Evolutionary conservation across 495 filamentous ascomycete genomes (phyloP).

Genomic region (Articulospora tetracladia): DNA sequence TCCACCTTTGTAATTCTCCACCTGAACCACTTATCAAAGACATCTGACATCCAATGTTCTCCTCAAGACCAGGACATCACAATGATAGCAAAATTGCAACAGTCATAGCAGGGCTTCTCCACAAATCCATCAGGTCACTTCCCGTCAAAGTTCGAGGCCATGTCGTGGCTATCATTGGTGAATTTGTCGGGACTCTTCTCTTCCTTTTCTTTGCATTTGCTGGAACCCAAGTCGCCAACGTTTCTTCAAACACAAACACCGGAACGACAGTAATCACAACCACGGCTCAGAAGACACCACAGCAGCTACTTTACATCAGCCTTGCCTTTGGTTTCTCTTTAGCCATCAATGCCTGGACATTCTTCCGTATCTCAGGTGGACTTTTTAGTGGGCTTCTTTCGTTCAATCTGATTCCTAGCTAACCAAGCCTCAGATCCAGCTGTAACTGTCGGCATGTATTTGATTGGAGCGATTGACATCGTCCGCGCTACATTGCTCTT

Average conservation of each 20-base stretch:
- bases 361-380: slow-evolving; percentile 61
- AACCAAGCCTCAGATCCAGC: not conserved
- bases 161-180: slow-evolving; percentile 19
- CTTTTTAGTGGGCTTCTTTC: slow-evolving; percentile 60
- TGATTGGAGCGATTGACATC: slow-evolving; percentile 51
- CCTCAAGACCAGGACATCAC: not conserved
- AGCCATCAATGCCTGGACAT: slow-evolving; percentile 59
- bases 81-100: not conserved
- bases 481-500: slow-evolving; percentile 47
- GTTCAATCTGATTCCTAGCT: slow-evolving; percentile 7
- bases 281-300: slow-evolving; percentile 8
- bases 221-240: slow-evolving; percentile 31
- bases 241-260: slow-evolving; percentile 33
- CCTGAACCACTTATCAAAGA: too few relatives aligned
- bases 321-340: slow-evolving; percentile 58
- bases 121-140: slow-evolving; percentile 1
- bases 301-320: slow-evolving; percentile 59
- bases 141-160: slow-evolving; percentile 7
- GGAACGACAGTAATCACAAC: not conserved
- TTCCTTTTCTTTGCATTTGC: slow-evolving; percentile 33
- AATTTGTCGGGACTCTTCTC: slow-evolving; percentile 20
- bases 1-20: too few relatives aligned
- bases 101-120: not conserved
- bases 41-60: too few relatives aligned
- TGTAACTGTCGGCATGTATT: slow-evolving; percentile 40